Base-by-base conservation (phyloP, 352 stramenopile species). In the Globisporangium emineosum region DNA sequence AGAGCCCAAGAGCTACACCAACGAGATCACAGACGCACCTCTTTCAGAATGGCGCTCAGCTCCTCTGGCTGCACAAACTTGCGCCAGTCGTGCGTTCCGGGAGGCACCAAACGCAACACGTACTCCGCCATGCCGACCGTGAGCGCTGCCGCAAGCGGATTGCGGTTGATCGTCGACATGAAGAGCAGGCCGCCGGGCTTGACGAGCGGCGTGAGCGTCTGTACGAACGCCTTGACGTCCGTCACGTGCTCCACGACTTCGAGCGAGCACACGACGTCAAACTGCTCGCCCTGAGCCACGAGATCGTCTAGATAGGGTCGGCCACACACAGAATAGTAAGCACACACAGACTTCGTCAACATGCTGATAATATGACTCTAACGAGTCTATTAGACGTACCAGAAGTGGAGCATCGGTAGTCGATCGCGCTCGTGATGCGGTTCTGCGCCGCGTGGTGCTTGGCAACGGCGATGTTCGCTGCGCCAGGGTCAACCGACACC, bases 211-310 rank as follows among this genome's bases (percentile, higher is more conserved):
- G 84, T 90, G 43, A 93, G 79, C 45, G 82, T 83, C 60, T 83
- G 76, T 40, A 95, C 71, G 66, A 94, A 95, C 19, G 73, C 70
- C 7, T 73, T 57, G 30, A 90, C 76, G 52, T 94, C 78, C 2
- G 82, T 77, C 52, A 95, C 87, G 54, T 95, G 87, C 62, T 95
- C 87, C 56, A 95, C 81, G 27, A 95, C 87, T 73, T 95, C 87
- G 2, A 95, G 71, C 51, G 87, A 92, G 57, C 85, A 95, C 33
- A 95, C 85, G n/a, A 95, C 69, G 57, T 95, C 83, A 33, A 93
- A 94, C 52, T 85, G 70, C 58, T 92, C 85, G 58, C 74, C 73
- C 17, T 89, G 72, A 17, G 65, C 69, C 56, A 93, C 83, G 19
- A 95, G 65, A 51, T 91, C 85, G 60, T 95, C 87, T 90, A 55